These are phyloP conservation scores for Acanthamoeba culbertsoni DNA, from an alignment of 208 protist genomes.

Conservation along the genomic window DNA sequence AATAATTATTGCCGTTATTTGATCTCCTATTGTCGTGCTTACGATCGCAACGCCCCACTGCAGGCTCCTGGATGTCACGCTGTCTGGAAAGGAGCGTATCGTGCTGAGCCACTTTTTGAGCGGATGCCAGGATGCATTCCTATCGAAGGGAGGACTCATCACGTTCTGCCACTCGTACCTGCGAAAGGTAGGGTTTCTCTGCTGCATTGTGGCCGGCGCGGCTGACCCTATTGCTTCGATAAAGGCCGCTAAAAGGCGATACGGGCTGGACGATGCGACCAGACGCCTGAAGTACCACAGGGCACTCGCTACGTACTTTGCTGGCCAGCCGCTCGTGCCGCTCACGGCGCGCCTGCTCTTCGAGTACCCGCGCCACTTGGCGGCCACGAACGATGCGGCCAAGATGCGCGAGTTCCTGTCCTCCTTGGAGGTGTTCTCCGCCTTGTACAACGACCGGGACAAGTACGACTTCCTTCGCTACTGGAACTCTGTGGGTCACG, in stretches of 20 bases:
- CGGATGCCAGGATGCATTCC: background rate
- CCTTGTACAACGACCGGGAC: conserved; percentile 35
- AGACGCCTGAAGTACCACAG: background rate
- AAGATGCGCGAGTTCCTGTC: conserved; percentile 37
- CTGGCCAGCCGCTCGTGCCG: background rate
- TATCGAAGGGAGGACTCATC: background rate
- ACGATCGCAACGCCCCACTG: background rate
- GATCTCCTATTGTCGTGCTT: background rate
- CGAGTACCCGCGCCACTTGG: conserved; percentile 48
- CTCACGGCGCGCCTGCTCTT: background rate
- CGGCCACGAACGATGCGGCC: background rate
- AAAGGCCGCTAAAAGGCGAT: background rate
- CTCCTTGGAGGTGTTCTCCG: background rate
- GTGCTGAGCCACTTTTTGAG: background rate
- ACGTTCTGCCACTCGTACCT: conserved; percentile 22
- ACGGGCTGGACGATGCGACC: background rate
- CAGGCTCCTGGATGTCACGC: background rate
- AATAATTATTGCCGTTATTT: background rate
- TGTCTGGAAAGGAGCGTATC: background rate
- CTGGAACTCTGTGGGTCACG: conserved; percentile 11
- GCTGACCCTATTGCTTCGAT: background rate
- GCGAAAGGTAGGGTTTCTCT: background rate
- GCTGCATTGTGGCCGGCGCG: background rate
- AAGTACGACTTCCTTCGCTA: conserved; percentile 58
- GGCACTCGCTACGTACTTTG: background rate